Evolutionary conservation across 495 filamentous ascomycete genomes (phyloP).

Genomic region (Cercophora scortea): DNA sequence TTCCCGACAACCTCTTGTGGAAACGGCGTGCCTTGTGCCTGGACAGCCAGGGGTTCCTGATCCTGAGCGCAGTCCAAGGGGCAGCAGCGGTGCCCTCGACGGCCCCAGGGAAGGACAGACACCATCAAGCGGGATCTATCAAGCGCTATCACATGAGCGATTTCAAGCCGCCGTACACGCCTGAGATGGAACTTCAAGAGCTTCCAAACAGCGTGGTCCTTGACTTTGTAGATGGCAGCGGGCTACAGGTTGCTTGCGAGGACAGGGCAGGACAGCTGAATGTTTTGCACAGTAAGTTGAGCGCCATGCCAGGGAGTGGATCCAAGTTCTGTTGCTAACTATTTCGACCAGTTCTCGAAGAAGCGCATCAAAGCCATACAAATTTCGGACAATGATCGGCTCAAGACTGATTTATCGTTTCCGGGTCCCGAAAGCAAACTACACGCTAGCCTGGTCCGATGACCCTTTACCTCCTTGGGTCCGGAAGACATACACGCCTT

Average conservation of each 20-base stretch:
- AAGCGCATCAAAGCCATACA: conserved; percentile 37
- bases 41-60: conserved; percentile 67
- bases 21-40: conserved; percentile 78
- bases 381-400: conserved; percentile 26
- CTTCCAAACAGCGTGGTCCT: conserved; percentile 79
- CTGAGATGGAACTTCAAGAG: conserved; percentile 84
- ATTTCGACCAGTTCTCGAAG: conserved; percentile 32
- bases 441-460: not conserved
- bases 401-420: not conserved
- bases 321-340: conserved; percentile 8
- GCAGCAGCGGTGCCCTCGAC: conserved; percentile 1
- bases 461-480: not conserved
- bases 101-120: conserved; percentile 35
- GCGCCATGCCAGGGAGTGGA: not conserved
- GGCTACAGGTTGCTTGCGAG: conserved; percentile 79
- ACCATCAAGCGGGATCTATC: conserved; percentile 34
- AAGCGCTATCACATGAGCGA: conserved; percentile 77
- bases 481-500: not conserved
- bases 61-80: conserved; percentile 53
- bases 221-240: conserved; percentile 76
- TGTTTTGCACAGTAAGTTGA: conserved; percentile 56
- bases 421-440: not conserved
- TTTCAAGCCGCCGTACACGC: conserved; percentile 67
- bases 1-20: conserved; percentile 88
- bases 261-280: conserved; percentile 63